Evolutionary conservation across 169 alveolate species (phyloP), one percentile per base, ranked within the genome.

Genomic region (Plasmodium fragile): DNA sequence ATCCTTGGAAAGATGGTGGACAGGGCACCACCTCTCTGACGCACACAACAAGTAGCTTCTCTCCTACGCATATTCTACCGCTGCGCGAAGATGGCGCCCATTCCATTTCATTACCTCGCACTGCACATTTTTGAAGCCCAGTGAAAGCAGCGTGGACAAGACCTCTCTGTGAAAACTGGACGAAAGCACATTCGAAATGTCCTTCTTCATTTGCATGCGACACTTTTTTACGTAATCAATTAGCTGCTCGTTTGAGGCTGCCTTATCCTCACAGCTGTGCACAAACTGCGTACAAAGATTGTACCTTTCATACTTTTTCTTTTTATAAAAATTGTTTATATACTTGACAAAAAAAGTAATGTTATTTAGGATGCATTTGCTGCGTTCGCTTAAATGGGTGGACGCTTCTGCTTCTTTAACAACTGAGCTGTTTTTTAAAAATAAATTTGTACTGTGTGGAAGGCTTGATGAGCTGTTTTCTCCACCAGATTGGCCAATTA

Each of bases 131-230:
- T 85, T 85, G 3, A 43, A 30, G 28, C 80, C 93, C 41, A 85
- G 65, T 11, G 80, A 52, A 49, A 30, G 71, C 30, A 85, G 45
- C 16, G 55, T 85, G 7, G 84, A 49, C 28, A 85, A 65, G 4
- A 85, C 93, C 18, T 85, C 93, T 49, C 93, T 85, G 45, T 85
- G 93, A 53, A 85, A 85, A 69, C 93, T 85, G 16, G 93, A 85
- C 13, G 93, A 75, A 22, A 52, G 32, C 5, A 49, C 43, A 30
- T 5, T 13, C 5, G 83, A 11, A n/a, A 73, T 18, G 34, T 85
- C 59, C 36, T 59, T 22, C 28, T 55, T 75, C 7, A 32, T 43
- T 49, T 73, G 41, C 77, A 85, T 5, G 59, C 65, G 28, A 75
- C 80, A 85, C 8, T 7, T 41, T 75, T 85, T 85, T 73, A 77